Evolutionary conservation across 202 grass and related monocot species (phyloP), one percentile per base, ranked within the genome.

Genomic region (Saccharum hybrid): DNA sequence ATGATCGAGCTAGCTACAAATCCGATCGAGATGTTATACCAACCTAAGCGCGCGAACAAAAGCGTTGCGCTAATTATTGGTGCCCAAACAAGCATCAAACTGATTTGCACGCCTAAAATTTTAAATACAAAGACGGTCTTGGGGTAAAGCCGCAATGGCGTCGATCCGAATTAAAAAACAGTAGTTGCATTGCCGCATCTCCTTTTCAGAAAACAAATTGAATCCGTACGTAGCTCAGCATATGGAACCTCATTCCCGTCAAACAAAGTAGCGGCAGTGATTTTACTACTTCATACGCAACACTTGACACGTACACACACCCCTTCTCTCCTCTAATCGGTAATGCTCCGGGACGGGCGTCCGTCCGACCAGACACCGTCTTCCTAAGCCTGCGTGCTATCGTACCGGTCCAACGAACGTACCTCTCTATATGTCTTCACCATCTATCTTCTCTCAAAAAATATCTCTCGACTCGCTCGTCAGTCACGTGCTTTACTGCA

Each of bases 11-110:
- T 51, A 75, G 63, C 54, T 49, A 30, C 33, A 31, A 18, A 36
- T 36, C 43, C 38, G 40, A 3, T 36, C 28, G 19, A 38, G 8
- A 40, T 12, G 36, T 42, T 33, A 36, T 10, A 23, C 42, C 70
- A 77, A 72, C 71, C 31, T 65, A 64, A 36, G 61, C 63, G 31
- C 31, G 31, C 31, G 56, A 72, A 77, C 63, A 57, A 85, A 89
- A 71, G 36, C 33, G 42, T 6, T 8, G 52, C n/a, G 49, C 49
- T 71, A 81, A 90, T 78, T 57, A 77, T 76, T 54, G 65, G 42
- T 41, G 75, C 8, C 21, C 67, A 61, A 33, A 31, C n/a, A 72
- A 15, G 67, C 54, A 76, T 51, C 38, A 15, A 33, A 69, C 8
- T 40, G 23, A 46, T 38, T 68, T 11, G 13, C 56, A 21, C 38